Base-by-base conservation (phyloP, 2,329 filamentous ascomycete species). In the Aspergillus calidoustus region DNA sequence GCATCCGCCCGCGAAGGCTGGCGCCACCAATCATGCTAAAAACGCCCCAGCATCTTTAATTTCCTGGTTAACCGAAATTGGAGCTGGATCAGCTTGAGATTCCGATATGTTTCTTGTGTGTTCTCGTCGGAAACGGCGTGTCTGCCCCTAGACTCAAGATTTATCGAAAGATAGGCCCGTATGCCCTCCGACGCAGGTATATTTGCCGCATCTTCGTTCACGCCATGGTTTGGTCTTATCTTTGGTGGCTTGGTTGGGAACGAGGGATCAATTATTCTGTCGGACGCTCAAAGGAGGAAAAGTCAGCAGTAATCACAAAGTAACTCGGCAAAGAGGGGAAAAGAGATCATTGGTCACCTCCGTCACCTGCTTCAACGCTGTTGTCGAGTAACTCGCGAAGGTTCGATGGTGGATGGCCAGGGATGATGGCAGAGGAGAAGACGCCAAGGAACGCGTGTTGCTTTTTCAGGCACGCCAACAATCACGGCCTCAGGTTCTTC, bases 41-140 rank as follows among this genome's bases (percentile, higher is more conserved):
- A 15, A 43, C 19, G 22, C 47, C 44, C 23, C 22, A 19, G n/a
- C 30, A 11, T 52, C n/a, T 53, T 41, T 47, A 54, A 54, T 28
- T 57, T 49, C 38, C n/a, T 52, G 48, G 28, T 51, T 55, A 52
- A 50, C 52, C 57, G 50, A 57, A 49, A 57, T 23, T 43, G 48
- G 50, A 46, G 28, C 47, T 8, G 28, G 53, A 52, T 64, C 59
- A 46, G 38, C 56, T 47, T 28, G n/a, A 13, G 46, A 46, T 53
- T 49, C 47, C 31, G 52, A 44, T n/a, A 23, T 49, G 25, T 43
- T n/a, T 46, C 43, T 59, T 30, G n/a, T 48, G 25, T 11, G 43
- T 48, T 25, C 30, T 59, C 19, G 43, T 52, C 31, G n/a, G 15
- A 34, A 53, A 25, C 9, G 34, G 25, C 34, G 2, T 38, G 25